These are phyloP conservation scores for Mycena amicta DNA, from an alignment of 768 basidiomycete species.

Conservation along the genomic window DNA sequence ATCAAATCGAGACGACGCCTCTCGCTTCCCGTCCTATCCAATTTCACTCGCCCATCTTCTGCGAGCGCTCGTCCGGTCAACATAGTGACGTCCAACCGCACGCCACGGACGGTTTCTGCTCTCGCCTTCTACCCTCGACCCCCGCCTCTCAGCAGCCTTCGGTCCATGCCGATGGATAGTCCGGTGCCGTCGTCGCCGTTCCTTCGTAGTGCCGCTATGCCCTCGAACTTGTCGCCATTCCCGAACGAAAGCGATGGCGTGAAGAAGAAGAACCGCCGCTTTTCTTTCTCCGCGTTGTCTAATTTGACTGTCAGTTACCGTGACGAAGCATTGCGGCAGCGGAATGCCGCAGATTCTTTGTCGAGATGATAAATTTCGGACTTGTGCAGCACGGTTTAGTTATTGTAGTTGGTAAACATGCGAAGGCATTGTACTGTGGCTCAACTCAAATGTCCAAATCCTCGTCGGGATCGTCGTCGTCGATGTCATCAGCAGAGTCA, in stretches of 20 bases:
- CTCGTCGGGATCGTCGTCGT: constrained; percentile 96
- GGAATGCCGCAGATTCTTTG: constrained; percentile 4
- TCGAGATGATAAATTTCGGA: too few relatives aligned
- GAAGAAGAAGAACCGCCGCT: constrained; percentile 30
- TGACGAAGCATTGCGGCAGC: constrained; percentile 20
- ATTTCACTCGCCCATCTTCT: constrained; percentile 22
- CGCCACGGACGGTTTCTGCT: constrained; percentile 18
- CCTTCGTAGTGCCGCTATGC: neutral
- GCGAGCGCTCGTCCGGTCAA: constrained; percentile 13
- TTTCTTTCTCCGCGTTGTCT: constrained; percentile 36
- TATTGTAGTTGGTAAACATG: neutral
- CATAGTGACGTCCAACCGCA: constrained; percentile 12
- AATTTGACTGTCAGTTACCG: constrained; percentile 26
- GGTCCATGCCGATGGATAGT: constrained; percentile 1
- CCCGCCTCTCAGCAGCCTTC: constrained; percentile 1
- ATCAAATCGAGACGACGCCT: constrained; percentile 41
- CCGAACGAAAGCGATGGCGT: neutral
- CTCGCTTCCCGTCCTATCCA: constrained; percentile 34
- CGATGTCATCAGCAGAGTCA: constrained; percentile 91
- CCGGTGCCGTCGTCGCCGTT: neutral
- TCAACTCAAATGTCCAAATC: constrained; percentile 75
- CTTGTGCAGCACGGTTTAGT: too few relatives aligned
- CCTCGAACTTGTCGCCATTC: neutral
- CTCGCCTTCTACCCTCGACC: constrained; percentile 20
- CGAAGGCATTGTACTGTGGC: neutral